A percentile compares a stretch with the other conserved stretches of the same genome.
Evolutionary conservation across 1,284 basidiomycete genomes (phyloP).

Genomic region (Termitomyces sp.): DNA sequence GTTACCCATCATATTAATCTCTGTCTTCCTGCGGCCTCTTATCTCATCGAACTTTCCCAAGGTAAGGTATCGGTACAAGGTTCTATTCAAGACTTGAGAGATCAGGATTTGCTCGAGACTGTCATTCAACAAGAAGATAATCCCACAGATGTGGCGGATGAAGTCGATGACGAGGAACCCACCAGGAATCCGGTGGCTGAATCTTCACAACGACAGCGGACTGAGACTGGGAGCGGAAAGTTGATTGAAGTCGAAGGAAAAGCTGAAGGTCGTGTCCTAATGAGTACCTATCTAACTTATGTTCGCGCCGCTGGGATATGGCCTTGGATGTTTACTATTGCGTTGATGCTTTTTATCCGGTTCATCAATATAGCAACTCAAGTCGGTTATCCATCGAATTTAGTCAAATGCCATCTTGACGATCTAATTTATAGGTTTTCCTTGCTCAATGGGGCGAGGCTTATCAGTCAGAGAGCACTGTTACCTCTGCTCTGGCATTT

Average conservation of each 20-base stretch:
- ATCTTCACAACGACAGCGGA: constrained; percentile 13
- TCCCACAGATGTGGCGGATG: constrained; percentile 13
- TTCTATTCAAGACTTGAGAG: constrained; percentile 50
- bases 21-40: constrained; percentile 58
- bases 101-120: constrained; percentile 44
- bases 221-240: constrained; percentile 37
- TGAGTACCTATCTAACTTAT: constrained; percentile 56
- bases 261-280: constrained; percentile 59
- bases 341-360: constrained; percentile 51
- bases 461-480: constrained; percentile 35
- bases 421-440: constrained; percentile 40
- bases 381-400: constrained; percentile 29
- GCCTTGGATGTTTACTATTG: constrained; percentile 50
- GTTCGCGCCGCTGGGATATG: constrained; percentile 54
- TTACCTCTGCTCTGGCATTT: constrained; percentile 11
- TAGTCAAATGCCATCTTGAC: neutral
- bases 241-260: constrained; percentile 59
- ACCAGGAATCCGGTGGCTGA: constrained; percentile 3
- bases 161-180: constrained; percentile 32
- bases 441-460: constrained; percentile 64
- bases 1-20: constrained; percentile 85
- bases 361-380: constrained; percentile 54
- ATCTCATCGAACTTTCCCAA: constrained; percentile 61
- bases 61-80: constrained; percentile 58
- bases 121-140: constrained; percentile 31